Conservation (phyloP, 192 early-diverging fungal species). For the Coemansia sp. region DNA sequence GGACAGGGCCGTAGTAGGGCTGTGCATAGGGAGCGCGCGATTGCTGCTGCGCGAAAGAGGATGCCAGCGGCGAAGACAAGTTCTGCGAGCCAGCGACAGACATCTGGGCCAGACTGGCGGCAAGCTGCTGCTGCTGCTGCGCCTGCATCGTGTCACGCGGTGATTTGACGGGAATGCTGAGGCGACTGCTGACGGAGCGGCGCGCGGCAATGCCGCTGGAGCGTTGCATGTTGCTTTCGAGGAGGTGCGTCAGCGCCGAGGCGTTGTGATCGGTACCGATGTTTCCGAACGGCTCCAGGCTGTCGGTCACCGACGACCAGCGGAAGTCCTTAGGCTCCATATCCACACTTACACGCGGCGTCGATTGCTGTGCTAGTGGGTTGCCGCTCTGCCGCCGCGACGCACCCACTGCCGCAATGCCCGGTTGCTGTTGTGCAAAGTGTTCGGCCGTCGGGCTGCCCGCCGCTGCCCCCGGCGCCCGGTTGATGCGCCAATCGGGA, state of each 20-base stretch:
- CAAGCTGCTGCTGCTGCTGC: constrained; percentile 45
- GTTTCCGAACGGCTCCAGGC: constrained; percentile 42
- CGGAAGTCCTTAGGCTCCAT: constrained; percentile 55
- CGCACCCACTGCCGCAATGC: constrained; percentile 28
- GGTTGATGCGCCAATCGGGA: constrained; percentile 40
- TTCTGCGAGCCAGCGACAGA: constrained; percentile 8
- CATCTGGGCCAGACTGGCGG: constrained; percentile 38
- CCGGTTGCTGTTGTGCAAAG: constrained; percentile 25
- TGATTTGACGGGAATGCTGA: constrained; percentile 50
- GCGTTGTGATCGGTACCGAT: constrained; percentile 33
- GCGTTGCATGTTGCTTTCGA: constrained; percentile 42
- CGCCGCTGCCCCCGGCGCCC: constrained; percentile 17
- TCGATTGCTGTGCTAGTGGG: constrained; percentile 40
- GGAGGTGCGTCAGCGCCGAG: constrained; percentile 34
- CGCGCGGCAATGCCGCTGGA: constrained; percentile 46
- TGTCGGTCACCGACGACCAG: constrained; percentile 51
- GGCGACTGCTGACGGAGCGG: constrained; percentile 43
- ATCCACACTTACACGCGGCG: constrained; percentile 46
- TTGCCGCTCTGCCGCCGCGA: constrained; percentile 35
- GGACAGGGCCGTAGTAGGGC: constrained; percentile 4
- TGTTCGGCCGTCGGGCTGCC: constrained; percentile 25
- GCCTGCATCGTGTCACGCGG: constrained; percentile 49
- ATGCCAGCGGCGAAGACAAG: constrained; percentile 14
- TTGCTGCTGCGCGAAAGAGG: constrained; percentile 27
- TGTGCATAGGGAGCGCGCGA: constrained; percentile 7